These are phyloP conservation scores for Sonneratia alba DNA, from an alignment of 345 rosid genomes.

Conservation along the genomic window DNA sequence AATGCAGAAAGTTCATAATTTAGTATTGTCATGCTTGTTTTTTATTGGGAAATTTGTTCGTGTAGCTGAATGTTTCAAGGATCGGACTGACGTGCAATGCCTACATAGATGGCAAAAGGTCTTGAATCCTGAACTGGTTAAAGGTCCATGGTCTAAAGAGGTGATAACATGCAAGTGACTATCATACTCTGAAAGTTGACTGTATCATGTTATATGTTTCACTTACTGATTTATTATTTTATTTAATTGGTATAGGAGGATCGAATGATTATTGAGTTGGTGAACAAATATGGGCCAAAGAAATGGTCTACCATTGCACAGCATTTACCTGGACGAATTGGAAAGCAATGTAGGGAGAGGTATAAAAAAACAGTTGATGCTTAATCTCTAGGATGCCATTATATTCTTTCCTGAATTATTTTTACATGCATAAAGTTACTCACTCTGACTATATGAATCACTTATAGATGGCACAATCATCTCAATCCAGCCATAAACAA, in stretches of 20 bases:
- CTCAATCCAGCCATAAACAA: conserved; percentile 93
- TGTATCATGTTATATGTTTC: background rate
- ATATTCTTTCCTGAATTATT: background rate
- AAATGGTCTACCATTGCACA: conserved; percentile 99
- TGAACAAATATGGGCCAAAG: conserved; percentile 76
- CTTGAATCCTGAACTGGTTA: conserved; percentile 93
- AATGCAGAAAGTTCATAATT: background rate
- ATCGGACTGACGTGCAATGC: conserved; percentile 98
- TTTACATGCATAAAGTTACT: background rate
- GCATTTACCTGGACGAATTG: conserved; percentile 93
- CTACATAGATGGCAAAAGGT: conserved; percentile 99
- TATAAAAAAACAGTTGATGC: conserved; percentile 12
- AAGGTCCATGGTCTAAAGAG: conserved; percentile 99
- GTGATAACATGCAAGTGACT: conserved; percentile 25
- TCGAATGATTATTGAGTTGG: conserved; percentile 70
- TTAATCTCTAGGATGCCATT: background rate
- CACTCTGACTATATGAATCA: background rate
- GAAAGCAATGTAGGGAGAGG: conserved; percentile 98
- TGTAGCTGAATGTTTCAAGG: conserved; percentile 98
- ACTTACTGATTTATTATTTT: background rate
- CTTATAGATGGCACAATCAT: conserved; percentile 94
- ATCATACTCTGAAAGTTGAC: background rate
- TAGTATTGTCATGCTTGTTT: background rate
- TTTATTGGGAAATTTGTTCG: conserved; percentile 21
- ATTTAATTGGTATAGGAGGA: conserved; percentile 54